phyloP scores from a whole-genome alignment of 305 asterid genomes.

The Plantago lanceolata region DNA sequence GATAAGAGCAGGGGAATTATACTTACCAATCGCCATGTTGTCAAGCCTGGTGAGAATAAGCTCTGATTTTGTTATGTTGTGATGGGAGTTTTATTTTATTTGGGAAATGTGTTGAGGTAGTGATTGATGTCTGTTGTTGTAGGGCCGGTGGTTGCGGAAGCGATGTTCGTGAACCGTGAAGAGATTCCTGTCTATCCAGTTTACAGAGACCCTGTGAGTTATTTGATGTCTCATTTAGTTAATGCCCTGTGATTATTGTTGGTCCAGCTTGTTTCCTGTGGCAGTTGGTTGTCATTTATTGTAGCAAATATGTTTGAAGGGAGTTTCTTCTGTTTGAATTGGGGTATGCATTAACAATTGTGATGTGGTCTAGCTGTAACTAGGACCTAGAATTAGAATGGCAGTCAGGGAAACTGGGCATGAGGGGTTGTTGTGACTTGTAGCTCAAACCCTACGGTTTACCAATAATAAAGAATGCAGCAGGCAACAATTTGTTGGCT shows the following conservation, averaged over 20 bases:
- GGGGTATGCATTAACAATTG: background rate
- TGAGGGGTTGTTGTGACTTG: too few species aligned
- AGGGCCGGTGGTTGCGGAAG: conserved; percentile 99
- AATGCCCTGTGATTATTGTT: conserved; percentile 11
- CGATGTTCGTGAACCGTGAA: conserved; percentile 91
- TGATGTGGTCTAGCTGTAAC: background rate
- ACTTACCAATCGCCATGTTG: conserved; percentile 93
- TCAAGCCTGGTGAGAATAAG: conserved; percentile 69
- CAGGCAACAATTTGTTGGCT: background rate
- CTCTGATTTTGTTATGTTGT: conserved; percentile 6
- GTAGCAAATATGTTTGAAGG: background rate
- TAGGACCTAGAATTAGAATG: background rate
- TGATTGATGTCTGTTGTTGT: conserved; percentile 19
- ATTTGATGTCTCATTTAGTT: conserved; percentile 15
- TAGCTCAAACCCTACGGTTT: background rate
- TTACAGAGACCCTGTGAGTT: conserved; percentile 90
- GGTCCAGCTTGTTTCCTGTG: background rate
- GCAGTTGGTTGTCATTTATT: background rate
- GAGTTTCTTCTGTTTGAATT: background rate
- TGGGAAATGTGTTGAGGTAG: conserved; percentile 2
- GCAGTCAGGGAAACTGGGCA: too few species aligned
- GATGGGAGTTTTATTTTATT: conserved; percentile 4
- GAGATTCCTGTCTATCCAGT: conserved; percentile 83
- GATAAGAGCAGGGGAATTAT: conserved; percentile 91
- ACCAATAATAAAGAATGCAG: background rate